Base-by-base conservation (phyloP, 1,284 basidiomycete species). In the Anthracocystis setariae region DNA sequence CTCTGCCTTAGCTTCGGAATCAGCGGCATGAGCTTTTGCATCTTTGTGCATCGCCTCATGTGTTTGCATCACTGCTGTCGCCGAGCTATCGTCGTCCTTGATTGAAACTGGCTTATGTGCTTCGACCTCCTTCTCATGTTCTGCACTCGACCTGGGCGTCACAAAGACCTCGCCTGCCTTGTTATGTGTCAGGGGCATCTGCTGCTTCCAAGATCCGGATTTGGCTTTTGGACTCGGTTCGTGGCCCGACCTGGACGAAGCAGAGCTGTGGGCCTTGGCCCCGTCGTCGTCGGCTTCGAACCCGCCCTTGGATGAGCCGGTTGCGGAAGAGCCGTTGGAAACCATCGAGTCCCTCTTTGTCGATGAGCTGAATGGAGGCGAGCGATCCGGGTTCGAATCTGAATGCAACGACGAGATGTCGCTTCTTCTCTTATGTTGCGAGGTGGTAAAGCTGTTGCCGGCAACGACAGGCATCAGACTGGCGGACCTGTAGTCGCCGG, bases 271-370 rank as follows among this genome's bases (percentile, higher is more conserved):
- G 12, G 58, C 58, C 21, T 57, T 57, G 1, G 52, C 42, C 15
- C 52, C 37, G 3, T 45, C 49, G 17, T 67, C 58, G 43, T 67
- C 64, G 40, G 51, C 55, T 18, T 69, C 66, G 27, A 64, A 69
- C 15, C 64, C 60, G 35, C 38, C 58, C 52, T 55, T 62, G 40
- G 66, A 64, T 29, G 66, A 69, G 23, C 55, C 56, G 29, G 62
- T 54, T 25, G 60, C 53, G 8, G 66, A 65, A 45, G 66, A 69
- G 48, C 57, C 49, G n/a, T 40, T 69, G 20, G 65, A 73, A 33
- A 62, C 45, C 56, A 61, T 72, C 42, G 59, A 67, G 52, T 57
- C 45, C 21, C 63, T 54, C n/a, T 66, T 61, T 17, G 45, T 53
- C 2, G 53, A 37, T 35, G 44, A 12, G 27, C 43, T 12, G 38